phyloP scores from a whole-genome alignment of 768 basidiomycete genomes.

The Boletus vinaceobasis region DNA sequence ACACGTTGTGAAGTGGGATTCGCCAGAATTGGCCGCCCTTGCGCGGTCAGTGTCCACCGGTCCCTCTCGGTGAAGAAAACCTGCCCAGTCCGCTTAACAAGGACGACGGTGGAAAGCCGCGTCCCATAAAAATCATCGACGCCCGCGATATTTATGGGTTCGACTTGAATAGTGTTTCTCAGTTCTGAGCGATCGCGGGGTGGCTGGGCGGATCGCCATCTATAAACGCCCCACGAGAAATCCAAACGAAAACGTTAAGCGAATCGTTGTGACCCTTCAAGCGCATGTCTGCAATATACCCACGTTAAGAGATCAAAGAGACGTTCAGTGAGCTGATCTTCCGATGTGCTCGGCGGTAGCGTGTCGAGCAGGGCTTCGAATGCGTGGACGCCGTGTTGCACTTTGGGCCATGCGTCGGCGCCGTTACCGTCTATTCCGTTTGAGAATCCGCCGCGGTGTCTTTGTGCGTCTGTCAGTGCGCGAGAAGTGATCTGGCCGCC shows the following conservation, averaged over 20 bases:
- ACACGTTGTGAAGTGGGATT: conserved; percentile 45
- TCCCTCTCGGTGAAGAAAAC: conserved; percentile 73
- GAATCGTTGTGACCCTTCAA: neutral
- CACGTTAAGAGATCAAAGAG: conserved; percentile 71
- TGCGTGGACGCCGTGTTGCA: conserved; percentile 50
- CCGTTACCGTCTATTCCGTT: conserved; percentile 70
- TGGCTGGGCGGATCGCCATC: conserved; percentile 34
- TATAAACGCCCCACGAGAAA: conserved; percentile 1
- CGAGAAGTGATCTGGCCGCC: conserved; percentile 57
- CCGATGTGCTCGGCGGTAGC: conserved; percentile 37
- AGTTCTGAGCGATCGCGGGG: conserved; percentile 52
- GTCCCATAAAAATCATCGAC: conserved; percentile 60
- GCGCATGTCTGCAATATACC: conserved; percentile 32
- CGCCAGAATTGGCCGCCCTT: conserved; percentile 38
- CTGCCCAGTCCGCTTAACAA: conserved; percentile 57
- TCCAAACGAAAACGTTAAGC: conserved; percentile 2
- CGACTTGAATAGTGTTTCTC: conserved; percentile 60
- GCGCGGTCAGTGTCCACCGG: conserved; percentile 47
- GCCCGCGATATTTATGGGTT: conserved; percentile 39
- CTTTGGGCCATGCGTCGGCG: conserved; percentile 70
- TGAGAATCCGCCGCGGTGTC: conserved; percentile 58
- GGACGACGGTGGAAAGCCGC: conserved; percentile 67
- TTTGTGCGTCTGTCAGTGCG: conserved; percentile 47
- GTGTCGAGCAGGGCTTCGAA: conserved; percentile 44
- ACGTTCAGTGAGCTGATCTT: conserved; percentile 51